Evolutionary conservation across 352 stramenopile genomes (phyloP).

Genomic region (Globisporangium mamillatum): DNA sequence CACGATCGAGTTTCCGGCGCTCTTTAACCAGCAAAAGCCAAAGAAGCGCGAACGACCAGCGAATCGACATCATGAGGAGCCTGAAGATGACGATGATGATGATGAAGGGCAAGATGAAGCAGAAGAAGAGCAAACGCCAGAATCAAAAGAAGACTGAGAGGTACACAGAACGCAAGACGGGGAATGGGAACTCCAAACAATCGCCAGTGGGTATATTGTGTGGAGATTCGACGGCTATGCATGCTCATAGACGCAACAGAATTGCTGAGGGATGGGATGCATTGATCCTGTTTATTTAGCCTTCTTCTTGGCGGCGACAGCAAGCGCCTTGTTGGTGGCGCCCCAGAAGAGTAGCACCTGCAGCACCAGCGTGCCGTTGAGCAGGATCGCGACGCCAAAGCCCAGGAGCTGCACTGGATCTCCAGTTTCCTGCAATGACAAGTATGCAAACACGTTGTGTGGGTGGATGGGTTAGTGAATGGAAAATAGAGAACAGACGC

Average conservation of each 20-base stretch:
- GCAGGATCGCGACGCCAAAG: constrained; percentile 67
- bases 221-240: background rate
- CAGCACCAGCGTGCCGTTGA: constrained; percentile 77
- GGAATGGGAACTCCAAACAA: background rate
- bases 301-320: constrained; percentile 66
- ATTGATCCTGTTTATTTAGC: constrained; percentile 33
- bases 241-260: constrained; percentile 1
- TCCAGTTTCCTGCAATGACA: constrained; percentile 53
- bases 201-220: background rate
- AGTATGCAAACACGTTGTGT: background rate
- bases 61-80: constrained; percentile 27
- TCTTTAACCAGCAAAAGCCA: constrained; percentile 63
- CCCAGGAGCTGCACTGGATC: constrained; percentile 67
- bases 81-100: constrained; percentile 29
- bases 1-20: constrained; percentile 48
- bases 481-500: background rate
- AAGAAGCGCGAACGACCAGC: constrained; percentile 52
- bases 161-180: background rate
- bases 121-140: background rate
- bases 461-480: background rate
- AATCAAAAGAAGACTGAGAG: constrained; percentile 5
- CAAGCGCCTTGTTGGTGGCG: constrained; percentile 73
- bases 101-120: constrained; percentile 17
- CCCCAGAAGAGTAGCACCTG: constrained; percentile 83
- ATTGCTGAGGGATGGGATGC: background rate